Percentiles rank a stretch among this genome's conserved stretches.
phyloP scores from a whole-genome alignment of 495 filamentous ascomycete genomes.

The Podospora pseudopauciseta region DNA sequence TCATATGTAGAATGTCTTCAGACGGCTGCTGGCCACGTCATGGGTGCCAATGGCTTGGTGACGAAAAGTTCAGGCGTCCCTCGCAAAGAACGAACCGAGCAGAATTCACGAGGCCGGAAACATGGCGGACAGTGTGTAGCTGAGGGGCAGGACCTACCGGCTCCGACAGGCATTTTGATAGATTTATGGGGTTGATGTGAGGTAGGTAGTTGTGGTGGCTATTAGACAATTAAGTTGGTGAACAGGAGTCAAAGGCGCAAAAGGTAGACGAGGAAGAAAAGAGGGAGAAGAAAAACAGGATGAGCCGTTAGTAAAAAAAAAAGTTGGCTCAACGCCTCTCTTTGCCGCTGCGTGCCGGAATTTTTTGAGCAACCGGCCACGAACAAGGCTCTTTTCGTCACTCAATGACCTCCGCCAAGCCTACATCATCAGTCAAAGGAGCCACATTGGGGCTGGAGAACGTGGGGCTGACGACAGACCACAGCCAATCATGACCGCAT shows the following conservation, averaged over 20 bases:
- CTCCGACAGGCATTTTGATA: constrained; percentile 44
- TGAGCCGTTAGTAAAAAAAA: constrained; percentile 17
- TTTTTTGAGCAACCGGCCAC: constrained; percentile 12
- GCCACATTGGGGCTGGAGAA: constrained; percentile 30
- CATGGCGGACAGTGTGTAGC: not conserved
- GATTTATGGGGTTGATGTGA: constrained; percentile 17
- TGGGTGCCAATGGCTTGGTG: constrained; percentile 20
- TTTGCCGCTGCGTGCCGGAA: constrained; percentile 15
- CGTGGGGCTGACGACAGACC: not conserved
- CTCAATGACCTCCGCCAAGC: constrained; percentile 29
- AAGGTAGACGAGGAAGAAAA: constrained; percentile 12
- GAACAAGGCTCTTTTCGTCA: constrained; percentile 5
- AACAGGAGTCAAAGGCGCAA: constrained; percentile 7
- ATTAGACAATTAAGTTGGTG: constrained; percentile 8
- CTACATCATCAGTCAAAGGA: constrained; percentile 11
- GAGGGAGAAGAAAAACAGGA: constrained; percentile 24
- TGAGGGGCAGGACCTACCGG: constrained; percentile 36
- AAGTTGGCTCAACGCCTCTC: constrained; percentile 7
- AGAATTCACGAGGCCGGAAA: constrained; percentile 8
- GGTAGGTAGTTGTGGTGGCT: constrained; percentile 3
- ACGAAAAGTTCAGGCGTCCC: not conserved
- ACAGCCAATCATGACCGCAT: constrained; percentile 22
- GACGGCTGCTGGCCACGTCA: not conserved
- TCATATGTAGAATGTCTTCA: not conserved
- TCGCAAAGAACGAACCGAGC: not conserved